Evolutionary conservation across 169 alveolate species (phyloP), one percentile per base, ranked within the genome.

Genomic region (Plasmodium adleri): DNA sequence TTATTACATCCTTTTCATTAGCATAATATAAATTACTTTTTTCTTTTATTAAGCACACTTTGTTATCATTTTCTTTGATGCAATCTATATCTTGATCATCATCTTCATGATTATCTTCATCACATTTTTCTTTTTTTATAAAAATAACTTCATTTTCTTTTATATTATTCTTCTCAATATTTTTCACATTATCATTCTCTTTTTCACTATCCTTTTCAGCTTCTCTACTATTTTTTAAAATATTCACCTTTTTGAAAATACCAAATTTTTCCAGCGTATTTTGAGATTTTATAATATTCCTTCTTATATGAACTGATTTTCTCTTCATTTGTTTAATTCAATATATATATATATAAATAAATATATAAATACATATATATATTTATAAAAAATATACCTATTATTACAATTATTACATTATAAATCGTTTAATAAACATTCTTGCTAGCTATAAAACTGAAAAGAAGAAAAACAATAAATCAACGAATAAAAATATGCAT

Each of bases 241-340:
- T 71, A 60, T 67, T 68, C 72, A 58, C 90, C 70, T 80, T 80
- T 62, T 68, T 80, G 26, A 80, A 80, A 80, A 80, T 80, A 15
- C 90, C 90, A 80, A 80, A 80, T 49, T 80, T 80, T 22, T 80
- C 90, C 90, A 80, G 58, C 49, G 90, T 80, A 32, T 80, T 80
- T 54, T 80, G 90, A 20, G 72, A 50, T 66, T 80, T 80, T 52
- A 80, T 80, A 26, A 50, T 54, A 80, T 56, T 80, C 32, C 50
- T 80, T 80, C 43, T 80, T 20, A 43, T 54, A 60, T 67, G 70
- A 50, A 58, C 45, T n/a, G 83, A 67, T 80, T 80, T 80, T 66
- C 90, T 66, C 90, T 80, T 80, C 90, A 80, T 80, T 80, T 67
- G 47, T 52, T 68, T 47, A 58, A 66, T 15, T 0, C 7, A 32